These are phyloP conservation scores for Candida gorgasii DNA, from an alignment of 805 yeast genomes.

Conservation along the genomic window DNA sequence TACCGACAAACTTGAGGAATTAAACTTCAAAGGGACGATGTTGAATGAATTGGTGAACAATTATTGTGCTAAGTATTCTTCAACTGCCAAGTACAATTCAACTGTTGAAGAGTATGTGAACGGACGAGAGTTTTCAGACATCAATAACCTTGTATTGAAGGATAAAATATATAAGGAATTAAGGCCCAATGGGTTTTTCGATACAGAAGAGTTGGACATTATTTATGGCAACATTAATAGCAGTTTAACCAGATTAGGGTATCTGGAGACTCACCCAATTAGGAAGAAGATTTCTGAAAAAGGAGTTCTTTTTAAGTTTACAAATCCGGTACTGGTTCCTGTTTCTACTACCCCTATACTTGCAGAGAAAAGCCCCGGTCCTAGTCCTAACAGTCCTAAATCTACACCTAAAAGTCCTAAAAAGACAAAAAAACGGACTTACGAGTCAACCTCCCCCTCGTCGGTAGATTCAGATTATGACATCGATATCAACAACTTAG, in stretches of 20 bases:
- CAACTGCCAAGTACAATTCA: conserved; percentile 33
- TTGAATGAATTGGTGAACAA: conserved; percentile 21
- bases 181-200: conserved; percentile 22
- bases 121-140: not conserved
- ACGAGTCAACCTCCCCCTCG: conserved; percentile 37
- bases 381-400: conserved; percentile 17
- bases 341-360: conserved; percentile 2
- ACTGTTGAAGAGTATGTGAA: conserved; percentile 32
- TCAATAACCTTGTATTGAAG: conserved; percentile 28
- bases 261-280: conserved; percentile 44
- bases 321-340: not conserved
- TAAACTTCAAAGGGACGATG: conserved; percentile 7
- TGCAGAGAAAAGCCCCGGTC: conserved; percentile 9
- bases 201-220: conserved; percentile 28
- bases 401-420: conserved; percentile 6
- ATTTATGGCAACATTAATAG: conserved; percentile 34
- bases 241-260: conserved; percentile 44
- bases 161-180: conserved; percentile 44
- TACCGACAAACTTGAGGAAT: conserved; percentile 9
- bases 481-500: conserved; percentile 35
- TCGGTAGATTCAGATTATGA: conserved; percentile 20
- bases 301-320: not conserved
- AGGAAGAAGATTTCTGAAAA: conserved; percentile 30
- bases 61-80: conserved; percentile 19
- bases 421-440: conserved; percentile 6